A percentile compares a stretch with the other conserved stretches of the same genome.
These are phyloP conservation scores for Primulina eburnea DNA, from an alignment of 257 asterid species.

Conservation along the genomic window DNA sequence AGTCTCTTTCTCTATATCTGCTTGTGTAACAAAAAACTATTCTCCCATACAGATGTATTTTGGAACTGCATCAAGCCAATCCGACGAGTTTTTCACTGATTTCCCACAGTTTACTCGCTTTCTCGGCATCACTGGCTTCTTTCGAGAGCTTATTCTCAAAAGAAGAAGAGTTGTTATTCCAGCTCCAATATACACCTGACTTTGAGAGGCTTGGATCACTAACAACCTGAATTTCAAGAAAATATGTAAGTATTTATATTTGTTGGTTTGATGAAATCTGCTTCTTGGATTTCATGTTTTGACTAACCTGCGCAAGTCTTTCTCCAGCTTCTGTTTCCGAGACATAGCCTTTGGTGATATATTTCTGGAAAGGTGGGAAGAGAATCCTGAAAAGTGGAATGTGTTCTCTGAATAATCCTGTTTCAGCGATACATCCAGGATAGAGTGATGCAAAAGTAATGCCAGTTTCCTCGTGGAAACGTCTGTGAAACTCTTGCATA, in stretches of 20 bases:
- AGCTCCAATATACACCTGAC: slow-evolving; percentile 98
- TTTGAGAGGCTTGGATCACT: slow-evolving; percentile 81
- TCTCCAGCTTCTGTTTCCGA: slow-evolving; percentile 86
- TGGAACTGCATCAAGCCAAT: slow-evolving; percentile 40
- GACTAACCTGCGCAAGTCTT: slow-evolving; percentile 83
- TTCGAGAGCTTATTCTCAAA: slow-evolving; percentile 78
- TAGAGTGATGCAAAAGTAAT: slow-evolving; percentile 75
- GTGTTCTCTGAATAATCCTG: slow-evolving; percentile 85
- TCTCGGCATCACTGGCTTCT: slow-evolving; percentile 84
- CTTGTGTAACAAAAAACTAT: background rate
- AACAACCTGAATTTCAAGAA: slow-evolving; percentile 49
- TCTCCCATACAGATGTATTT: background rate
- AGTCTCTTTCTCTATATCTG: background rate
- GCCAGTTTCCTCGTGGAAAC: slow-evolving; percentile 74
- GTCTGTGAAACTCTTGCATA: slow-evolving; percentile 88
- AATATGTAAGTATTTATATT: too few species aligned
- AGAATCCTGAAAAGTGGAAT: slow-evolving; percentile 79
- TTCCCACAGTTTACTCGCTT: slow-evolving; percentile 90
- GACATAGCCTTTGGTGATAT: slow-evolving; percentile 84
- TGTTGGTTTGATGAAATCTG: background rate
- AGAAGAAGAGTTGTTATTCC: slow-evolving; percentile 77
- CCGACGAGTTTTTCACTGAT: slow-evolving; percentile 90
- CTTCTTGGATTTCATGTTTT: background rate
- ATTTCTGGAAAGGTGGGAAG: slow-evolving; percentile 93
- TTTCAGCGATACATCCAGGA: slow-evolving; percentile 90